phyloP scores from a whole-genome alignment of 2,329 filamentous ascomycete species.

The Cladophialophora bantiana region DNA sequence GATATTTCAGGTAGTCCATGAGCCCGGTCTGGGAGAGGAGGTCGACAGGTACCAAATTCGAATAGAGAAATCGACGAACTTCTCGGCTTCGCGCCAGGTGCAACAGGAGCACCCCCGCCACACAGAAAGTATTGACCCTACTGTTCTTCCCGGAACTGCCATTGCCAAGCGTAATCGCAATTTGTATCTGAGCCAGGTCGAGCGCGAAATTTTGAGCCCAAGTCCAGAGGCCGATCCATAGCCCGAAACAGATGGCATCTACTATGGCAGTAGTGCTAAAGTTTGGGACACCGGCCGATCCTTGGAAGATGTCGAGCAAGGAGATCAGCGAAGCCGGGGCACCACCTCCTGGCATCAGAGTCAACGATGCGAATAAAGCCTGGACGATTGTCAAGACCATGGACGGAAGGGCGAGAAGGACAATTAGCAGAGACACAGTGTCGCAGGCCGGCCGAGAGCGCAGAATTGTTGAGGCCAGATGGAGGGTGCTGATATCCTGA shows the following conservation, averaged over 20 bases:
- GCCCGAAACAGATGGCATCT: constrained; percentile 79
- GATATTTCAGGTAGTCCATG: constrained; percentile 51
- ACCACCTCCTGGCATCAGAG: constrained; percentile 84
- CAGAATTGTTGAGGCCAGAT: constrained; percentile 84
- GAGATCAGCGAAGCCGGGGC: constrained; percentile 74
- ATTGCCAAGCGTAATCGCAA: constrained; percentile 87
- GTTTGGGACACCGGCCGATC: constrained; percentile 83
- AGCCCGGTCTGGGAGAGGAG: constrained; percentile 53
- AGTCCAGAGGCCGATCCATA: constrained; percentile 88
- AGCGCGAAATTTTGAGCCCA: constrained; percentile 87
- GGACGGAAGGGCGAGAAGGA: constrained; percentile 89
- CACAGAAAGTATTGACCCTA: constrained; percentile 54
- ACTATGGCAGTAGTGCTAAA: constrained; percentile 83
- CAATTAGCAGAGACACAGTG: constrained; percentile 94
- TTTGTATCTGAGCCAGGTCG: constrained; percentile 90
- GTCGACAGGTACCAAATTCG: constrained; percentile 54
- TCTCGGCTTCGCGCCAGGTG: constrained; percentile 55
- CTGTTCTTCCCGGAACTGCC: constrained; percentile 64
- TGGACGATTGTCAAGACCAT: constrained; percentile 88
- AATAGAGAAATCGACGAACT: constrained; percentile 58
- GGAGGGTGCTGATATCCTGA: constrained; percentile 75
- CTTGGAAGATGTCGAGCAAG: constrained; percentile 90
- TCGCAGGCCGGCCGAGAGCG: constrained; percentile 89
- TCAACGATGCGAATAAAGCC: constrained; percentile 88
- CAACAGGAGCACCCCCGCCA: constrained; percentile 54